Evolutionary conservation across 75 land plant genomes (phyloP), one percentile per base, ranked within the genome.

Genomic region (Isoetes taiwanensis): DNA sequence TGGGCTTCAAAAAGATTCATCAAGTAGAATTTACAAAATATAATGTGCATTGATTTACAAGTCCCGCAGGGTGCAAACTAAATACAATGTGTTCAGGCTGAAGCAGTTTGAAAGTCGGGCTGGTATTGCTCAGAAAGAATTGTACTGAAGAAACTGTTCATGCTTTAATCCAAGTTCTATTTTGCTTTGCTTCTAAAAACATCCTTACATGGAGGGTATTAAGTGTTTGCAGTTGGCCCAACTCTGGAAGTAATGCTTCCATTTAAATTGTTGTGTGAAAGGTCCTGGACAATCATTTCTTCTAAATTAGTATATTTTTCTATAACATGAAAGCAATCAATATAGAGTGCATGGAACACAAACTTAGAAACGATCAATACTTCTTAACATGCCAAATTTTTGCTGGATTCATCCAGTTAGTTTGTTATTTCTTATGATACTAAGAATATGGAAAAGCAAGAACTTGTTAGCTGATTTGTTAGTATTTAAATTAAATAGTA

Each of bases 201-300:
- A n/a, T n/a, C n/a, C n/a, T n/a, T n/a, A n/a, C n/a, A n/a, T n/a
- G n/a, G n/a, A 91, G 59, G n/a, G 63, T 63, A 65, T 65, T 61
- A 34, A 93, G 50, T 39, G 78, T 78, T 55, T 84, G 96, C 9
- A 84, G 82, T 69, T 84, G 79, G 34, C 86, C 81, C 57, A 93
- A 75, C 60, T 93, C 96, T 56, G 76, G 79, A 40, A 95, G 96
- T 53, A 93, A 77, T 3, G 63, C 26, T 12, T 90, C 95, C 2
- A 66, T 54, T 2, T 87, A 71, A 17, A 61, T 80, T 38, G 87
- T 93, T 33, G 62, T 57, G 30, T 89, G 84, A 37, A 93, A 56
- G 61, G 87, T 89, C 41, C 95, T 87, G 63, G 48, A 61, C 30
- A 24, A n/a, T n/a, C n/a, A n/a, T n/a, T n/a, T n/a, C n/a, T n/a